Base-by-base conservation (phyloP, 768 basidiomycete species). In the Favolaschia claudopus region DNA sequence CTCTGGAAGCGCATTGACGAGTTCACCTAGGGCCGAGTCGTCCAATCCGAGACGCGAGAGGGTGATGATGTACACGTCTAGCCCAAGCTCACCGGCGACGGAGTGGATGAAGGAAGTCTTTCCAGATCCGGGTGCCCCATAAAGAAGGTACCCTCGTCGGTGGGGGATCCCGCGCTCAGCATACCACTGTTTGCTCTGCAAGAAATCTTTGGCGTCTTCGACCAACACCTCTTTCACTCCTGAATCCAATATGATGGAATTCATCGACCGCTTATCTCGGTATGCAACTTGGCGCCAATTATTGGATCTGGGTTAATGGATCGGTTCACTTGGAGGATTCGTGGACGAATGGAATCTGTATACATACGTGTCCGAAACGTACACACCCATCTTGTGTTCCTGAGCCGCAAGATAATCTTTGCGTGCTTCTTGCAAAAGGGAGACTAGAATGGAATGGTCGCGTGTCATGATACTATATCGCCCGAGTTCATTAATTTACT, bases 61-160 rank as follows among this genome's bases (percentile, higher is more conserved):
- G 1, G 86, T 84, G 45, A 91, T 71, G 39, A 89, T 77, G 72
- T 89, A 89, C 22, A 91, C 77, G 60, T 87, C 79, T n/a, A 91
- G 75, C 28, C 77, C 81, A 14, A 91, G 79, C 65, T 89, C 88
- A n/a, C 88, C 86, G 0, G 89, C 89, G 19, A 90, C 76, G 38
- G 82, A 80, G 65, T 88, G 86, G 38, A 90, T 89, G 52, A 90
- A 74, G 27, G 82, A 85, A 1, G 89, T 89, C 68, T 91, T 91
- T 0, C 89, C 89, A 4, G 87, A 84, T 12, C 89, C 89, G 4
- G 89, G 89, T 6, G 82, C 84, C 31, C 89, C 89, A 62, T 89
- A 81, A 15, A 90, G 76, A 27, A 89, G 79, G 65, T 88, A 89
- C 20, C 89, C 89, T 12, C 89, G 78, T 17, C 87, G 83, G 69